phyloP scores from a whole-genome alignment of 495 filamentous ascomycete genomes.

The Annulohypoxylon bovei region DNA sequence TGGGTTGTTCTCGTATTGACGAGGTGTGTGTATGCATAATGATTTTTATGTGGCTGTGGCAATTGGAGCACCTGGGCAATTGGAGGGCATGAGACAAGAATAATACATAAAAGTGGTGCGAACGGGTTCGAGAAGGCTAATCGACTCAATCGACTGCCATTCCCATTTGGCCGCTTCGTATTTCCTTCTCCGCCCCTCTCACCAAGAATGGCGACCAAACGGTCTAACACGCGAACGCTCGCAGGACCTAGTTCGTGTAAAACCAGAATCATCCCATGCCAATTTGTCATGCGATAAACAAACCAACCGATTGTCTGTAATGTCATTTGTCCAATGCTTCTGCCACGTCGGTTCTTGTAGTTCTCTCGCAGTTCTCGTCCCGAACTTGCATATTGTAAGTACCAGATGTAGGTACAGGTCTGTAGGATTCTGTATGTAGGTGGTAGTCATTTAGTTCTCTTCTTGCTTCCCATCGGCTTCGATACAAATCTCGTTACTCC shows the following conservation, averaged over 20 bases:
- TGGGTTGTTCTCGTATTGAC: slow-evolving; percentile 34
- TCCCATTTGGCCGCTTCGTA: slow-evolving; percentile 43
- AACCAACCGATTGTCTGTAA: slow-evolving; percentile 21
- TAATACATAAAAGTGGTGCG: slow-evolving; percentile 36
- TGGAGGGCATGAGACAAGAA: slow-evolving; percentile 29
- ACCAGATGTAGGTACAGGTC: too few species aligned
- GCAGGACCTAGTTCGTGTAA: slow-evolving; percentile 35
- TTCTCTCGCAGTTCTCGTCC: slow-evolving; percentile 33
- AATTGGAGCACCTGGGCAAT: slow-evolving; percentile 5
- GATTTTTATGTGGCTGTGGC: slow-evolving; percentile 33
- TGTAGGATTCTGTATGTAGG: too few species aligned
- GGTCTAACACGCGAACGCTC: slow-evolving; percentile 16
- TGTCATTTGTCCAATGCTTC: too few species aligned
- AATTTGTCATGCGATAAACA: slow-evolving; percentile 39
- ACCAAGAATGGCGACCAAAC: neutral
- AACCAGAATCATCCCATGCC: slow-evolving; percentile 43
- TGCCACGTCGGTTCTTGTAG: slow-evolving; percentile 19
- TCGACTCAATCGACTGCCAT: slow-evolving; percentile 22
- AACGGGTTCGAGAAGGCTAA: slow-evolving; percentile 38
- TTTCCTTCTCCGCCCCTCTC: slow-evolving; percentile 23
- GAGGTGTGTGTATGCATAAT: slow-evolving; percentile 22
- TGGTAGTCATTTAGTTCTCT: too few species aligned
- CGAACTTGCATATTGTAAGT: slow-evolving; percentile 24
- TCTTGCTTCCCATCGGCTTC: neutral
- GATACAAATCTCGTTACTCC: slow-evolving; percentile 1